Base-by-base conservation (phyloP, 2,329 filamentous ascomycete genomes). In the Penicillium sp. region DNA sequence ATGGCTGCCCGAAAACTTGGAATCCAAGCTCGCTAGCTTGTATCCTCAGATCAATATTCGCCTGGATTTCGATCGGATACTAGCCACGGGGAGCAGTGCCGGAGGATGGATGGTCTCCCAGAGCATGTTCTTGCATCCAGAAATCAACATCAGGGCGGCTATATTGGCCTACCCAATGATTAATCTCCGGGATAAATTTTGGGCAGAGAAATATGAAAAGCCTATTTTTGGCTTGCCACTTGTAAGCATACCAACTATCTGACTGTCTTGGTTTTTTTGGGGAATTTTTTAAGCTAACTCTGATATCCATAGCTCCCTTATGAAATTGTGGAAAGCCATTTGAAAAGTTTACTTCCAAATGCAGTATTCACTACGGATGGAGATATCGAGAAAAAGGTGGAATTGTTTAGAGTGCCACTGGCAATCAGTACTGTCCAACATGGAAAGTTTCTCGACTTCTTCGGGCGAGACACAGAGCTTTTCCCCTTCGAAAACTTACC, bases 21-120 rank as follows among this genome's bases (percentile, higher is more conserved):
- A 42, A 31, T 22, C 42, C 8, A 51, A n/a, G 5, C 35, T 57
- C 18, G 7, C 33, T 2, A 43, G 20, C 4, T 42, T 29, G 18
- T 50, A 57, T 27, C 50, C 55, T 3, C 8, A 29, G 2, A 27
- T 44, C 2, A 27, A 31, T 9, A 46, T 53, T 12, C 23, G 41
- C 12, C 55, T 51, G 2, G 51, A 57, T 26, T 41, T 54, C 9
- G 33, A 51, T 26, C 43, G 47, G 7, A 35, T 57, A 33, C 27
- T 57, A 9, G 33, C 44, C 1, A 33, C 31, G 5, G 55, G 55
- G 4, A 41, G 48, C 46, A 57, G 51, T 26, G 55, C 55, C 1
- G 55, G 51, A 11, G 55, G 55, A 2, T 57, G 53, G 40, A 33
- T 57, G n/a, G 55, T 49, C n/a, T 33, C 51, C 9, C 55, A 57